Conservation (phyloP, 2,329 filamentous ascomycete genomes). For the Ceratocystis eucalypticola region DNA sequence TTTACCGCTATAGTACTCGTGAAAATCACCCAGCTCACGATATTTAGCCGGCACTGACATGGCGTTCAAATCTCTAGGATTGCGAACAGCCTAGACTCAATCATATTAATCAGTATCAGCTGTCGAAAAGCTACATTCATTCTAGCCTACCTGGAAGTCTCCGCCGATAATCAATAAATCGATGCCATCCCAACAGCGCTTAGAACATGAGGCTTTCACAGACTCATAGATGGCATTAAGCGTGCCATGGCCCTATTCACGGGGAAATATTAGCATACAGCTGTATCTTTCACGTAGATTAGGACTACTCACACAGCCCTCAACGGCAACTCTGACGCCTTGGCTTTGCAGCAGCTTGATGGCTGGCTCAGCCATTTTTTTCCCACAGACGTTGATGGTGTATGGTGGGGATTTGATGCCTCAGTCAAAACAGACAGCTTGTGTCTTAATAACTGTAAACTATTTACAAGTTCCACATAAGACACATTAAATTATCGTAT, state of each 20-base stretch:
- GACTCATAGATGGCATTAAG: conserved; percentile 84
- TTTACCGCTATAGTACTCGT: conserved; percentile 77
- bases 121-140: not conserved
- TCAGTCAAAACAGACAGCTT: not conserved
- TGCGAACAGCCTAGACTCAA: conserved; percentile 57
- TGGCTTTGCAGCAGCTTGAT: conserved; percentile 2
- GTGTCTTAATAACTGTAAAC: not conserved
- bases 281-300: not conserved
- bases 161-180: conserved; percentile 85
- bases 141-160: conserved; percentile 62
- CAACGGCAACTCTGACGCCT: conserved; percentile 16
- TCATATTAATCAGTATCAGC: conserved; percentile 10
- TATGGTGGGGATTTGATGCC: not conserved
- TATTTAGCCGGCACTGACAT: conserved; percentile 87
- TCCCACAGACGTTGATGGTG: not conserved
- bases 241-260: conserved; percentile 66
- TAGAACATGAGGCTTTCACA: conserved; percentile 52
- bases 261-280: conserved; percentile 19
- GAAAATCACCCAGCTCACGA: conserved; percentile 78
- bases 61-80: conserved; percentile 71
- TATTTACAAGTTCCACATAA: not conserved
- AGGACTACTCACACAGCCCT: conserved; percentile 17
- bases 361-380: conserved; percentile 3
- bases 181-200: conserved; percentile 64
- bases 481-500: not conserved